Conservation (phyloP, 306 rosid species). For the Dalbergia oliveri region DNA sequence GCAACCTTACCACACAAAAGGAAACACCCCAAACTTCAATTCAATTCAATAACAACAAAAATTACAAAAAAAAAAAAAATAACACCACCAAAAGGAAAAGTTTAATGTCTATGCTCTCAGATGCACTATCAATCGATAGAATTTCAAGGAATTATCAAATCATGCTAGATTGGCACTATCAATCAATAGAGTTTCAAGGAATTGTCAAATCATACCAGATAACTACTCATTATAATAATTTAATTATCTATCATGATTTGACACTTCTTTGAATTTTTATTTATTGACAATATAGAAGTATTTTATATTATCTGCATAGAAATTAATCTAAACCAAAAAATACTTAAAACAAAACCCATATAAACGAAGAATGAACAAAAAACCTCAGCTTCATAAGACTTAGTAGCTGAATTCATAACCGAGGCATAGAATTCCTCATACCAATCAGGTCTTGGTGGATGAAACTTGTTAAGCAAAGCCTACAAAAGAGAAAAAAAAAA, state of each 20-base stretch:
- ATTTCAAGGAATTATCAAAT: too few species aligned
- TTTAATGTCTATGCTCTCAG: too few species aligned
- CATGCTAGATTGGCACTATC: too few species aligned
- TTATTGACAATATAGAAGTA: too few species aligned
- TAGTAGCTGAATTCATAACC: constrained; percentile 52
- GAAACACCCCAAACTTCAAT: constrained; percentile 17
- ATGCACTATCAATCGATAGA: too few species aligned
- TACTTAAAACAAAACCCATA: constrained; percentile 6
- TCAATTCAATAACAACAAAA: not conserved
- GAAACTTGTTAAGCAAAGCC: constrained; percentile 68
- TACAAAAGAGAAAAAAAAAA: constrained; percentile 7
- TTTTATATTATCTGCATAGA: too few species aligned
- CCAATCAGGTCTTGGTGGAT: constrained; percentile 83
- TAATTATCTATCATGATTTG: too few species aligned
- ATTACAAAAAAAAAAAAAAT: not conserved
- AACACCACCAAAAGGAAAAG: not conserved
- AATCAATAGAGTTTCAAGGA: too few species aligned
- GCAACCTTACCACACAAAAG: constrained; percentile 67
- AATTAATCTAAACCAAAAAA: not conserved
- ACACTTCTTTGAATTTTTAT: too few species aligned
- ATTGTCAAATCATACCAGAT: too few species aligned
- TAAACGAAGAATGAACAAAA: constrained; percentile 22
- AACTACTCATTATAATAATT: too few species aligned
- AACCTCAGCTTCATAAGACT: constrained; percentile 80
- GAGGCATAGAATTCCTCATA: constrained; percentile 82